Percentiles rank a stretch among this genome's conserved stretches.
These are phyloP conservation scores for Zymoseptoria crescenta DNA, from an alignment of 2,329 filamentous ascomycete genomes.

Conservation along the genomic window DNA sequence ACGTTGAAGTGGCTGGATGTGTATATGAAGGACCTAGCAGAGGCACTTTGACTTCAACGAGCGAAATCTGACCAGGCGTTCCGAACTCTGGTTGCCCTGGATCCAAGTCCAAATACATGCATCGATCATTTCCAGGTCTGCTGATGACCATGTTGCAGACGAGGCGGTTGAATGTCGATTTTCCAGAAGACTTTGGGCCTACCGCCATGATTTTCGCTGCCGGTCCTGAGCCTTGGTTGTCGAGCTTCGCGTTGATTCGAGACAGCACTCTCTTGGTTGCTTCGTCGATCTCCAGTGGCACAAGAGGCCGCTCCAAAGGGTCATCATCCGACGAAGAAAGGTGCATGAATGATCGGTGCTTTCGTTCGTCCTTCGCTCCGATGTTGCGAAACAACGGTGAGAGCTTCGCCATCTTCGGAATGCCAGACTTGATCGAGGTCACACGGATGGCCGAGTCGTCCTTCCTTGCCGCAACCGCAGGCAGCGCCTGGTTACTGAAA, in stretches of 20 bases:
- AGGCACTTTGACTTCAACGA: constrained; percentile 52
- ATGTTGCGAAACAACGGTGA: constrained; percentile 61
- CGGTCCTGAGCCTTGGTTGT: neutral
- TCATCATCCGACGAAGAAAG: constrained; percentile 10
- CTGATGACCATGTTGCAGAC: constrained; percentile 62
- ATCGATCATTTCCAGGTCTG: constrained; percentile 19
- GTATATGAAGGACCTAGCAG: constrained; percentile 62
- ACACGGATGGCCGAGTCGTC: constrained; percentile 49
- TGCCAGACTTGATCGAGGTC: constrained; percentile 40
- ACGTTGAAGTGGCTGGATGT: constrained; percentile 39
- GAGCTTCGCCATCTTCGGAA: constrained; percentile 50
- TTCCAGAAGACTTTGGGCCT: constrained; percentile 65
- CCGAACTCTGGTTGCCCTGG: constrained; percentile 70
- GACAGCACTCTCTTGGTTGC: constrained; percentile 29
- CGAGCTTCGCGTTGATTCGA: constrained; percentile 35
- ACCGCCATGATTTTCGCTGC: constrained; percentile 49
- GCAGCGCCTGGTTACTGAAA: constrained; percentile 61
- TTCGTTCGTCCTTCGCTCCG: constrained; percentile 48
- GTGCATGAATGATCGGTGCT: neutral
- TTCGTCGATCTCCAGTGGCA: constrained; percentile 22
- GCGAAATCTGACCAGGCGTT: constrained; percentile 60
- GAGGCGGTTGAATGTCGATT: constrained; percentile 64
- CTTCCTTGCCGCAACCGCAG: constrained; percentile 48
- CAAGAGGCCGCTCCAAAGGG: constrained; percentile 19
- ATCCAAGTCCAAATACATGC: constrained; percentile 64